Evolutionary conservation across 805 yeast species (phyloP), one percentile per base, ranked within the genome.

Genomic region (Kuraishia floccosa): DNA sequence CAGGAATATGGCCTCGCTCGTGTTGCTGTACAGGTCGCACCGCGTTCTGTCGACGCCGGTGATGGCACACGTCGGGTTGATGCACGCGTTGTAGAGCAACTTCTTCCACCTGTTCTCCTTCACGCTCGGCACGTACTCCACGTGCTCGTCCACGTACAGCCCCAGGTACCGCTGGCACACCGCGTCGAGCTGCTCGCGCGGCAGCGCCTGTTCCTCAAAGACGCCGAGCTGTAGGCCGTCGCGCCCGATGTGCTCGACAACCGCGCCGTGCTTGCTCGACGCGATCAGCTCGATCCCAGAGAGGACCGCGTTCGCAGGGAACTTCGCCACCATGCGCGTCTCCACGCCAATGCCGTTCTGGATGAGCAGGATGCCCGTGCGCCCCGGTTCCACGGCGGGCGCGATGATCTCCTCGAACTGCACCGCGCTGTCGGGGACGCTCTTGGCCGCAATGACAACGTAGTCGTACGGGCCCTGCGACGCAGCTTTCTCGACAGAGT

Each of bases 51-150:
- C 84, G 7, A 72, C 50, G 8, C 68, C 66, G 2, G 77, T 66
- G 29, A 77, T 47, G 0, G 83, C 72, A 36, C 77, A 63, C 4
- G 68, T 54, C 6, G 86, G 65, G 54, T 81, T 81, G 45, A 74
- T 58, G 1, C 77, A 55, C 12, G 81, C 76, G 47, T 80, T 81
- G 54, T 79, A 80, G 11, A 81, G 63, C 37, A 81, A 60, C 47
- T 81, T 81, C 34, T 63, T 56, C 72, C 81, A 77, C 40, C 91
- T 60, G 22, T 67, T 58, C 49, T 48, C 59, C 46, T 62, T 62
- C 27, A 65, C 69, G 40, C 69, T 60, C 8, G 58, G 58, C 32
- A 55, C 62, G 33, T 60, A 59, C 10, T 39, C 41, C 39, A 63
- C 54, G 46, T 38, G 39, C 71, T 72, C 27, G 53, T 44, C 4